Evolutionary conservation across 768 basidiomycete species (phyloP).

Genomic region (Phylloporus sp.): DNA sequence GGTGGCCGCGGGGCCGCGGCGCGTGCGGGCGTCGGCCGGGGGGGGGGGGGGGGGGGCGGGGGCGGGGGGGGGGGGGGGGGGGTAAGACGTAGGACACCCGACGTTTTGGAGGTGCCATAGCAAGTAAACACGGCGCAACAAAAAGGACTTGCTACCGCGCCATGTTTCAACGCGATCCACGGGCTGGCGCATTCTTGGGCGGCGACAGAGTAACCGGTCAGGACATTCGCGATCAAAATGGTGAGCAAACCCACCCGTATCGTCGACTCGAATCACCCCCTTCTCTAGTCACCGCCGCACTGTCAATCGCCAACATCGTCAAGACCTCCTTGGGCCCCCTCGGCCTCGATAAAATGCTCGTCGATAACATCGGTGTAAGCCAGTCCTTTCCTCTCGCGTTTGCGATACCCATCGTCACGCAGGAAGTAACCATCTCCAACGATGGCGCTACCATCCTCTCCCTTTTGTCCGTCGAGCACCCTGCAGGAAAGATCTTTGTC

Average conservation of each 20-base stretch:
- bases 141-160: too few relatives aligned
- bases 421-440: conserved; percentile 99
- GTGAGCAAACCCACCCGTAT: conserved; percentile 35
- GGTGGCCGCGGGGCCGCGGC: too few relatives aligned
- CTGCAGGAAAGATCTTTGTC: conserved; percentile 95
- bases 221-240: conserved; percentile 96
- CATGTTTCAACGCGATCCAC: conserved; percentile 90
- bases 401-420: conserved; percentile 14
- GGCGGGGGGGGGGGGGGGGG: too few relatives aligned
- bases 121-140: too few relatives aligned
- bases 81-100: too few relatives aligned
- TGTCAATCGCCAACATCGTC: conserved; percentile 95
- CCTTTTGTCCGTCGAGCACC: conserved; percentile 90
- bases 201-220: conserved; percentile 93
- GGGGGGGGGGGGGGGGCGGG: too few relatives aligned
- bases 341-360: conserved; percentile 95
- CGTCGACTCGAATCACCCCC: background rate
- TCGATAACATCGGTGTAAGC: conserved; percentile 93
- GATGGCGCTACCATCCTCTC: conserved; percentile 99
- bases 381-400: background rate
- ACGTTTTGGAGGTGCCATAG: conserved; percentile 49
- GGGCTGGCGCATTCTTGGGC: conserved; percentile 88
- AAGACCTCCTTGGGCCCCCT: conserved; percentile 95
- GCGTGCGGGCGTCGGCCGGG: too few relatives aligned
- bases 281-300: conserved; percentile 80